Conservation (phyloP, 805 yeast genomes). For the Yamadazyma ubonensis region DNA sequence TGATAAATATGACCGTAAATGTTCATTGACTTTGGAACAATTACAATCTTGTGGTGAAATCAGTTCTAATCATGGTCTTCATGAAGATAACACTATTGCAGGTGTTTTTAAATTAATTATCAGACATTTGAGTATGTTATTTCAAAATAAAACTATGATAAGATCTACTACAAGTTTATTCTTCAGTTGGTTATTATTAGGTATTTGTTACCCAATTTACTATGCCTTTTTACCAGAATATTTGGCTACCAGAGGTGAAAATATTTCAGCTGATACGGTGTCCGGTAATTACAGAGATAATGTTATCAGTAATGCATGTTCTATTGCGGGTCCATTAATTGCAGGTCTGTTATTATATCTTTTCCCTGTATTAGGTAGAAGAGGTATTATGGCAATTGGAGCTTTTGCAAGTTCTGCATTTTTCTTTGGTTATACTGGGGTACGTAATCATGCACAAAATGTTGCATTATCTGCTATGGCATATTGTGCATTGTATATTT, state of each 20-base stretch:
- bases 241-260: slow-evolving; percentile 51
- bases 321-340: slow-evolving; percentile 53
- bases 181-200: slow-evolving; percentile 54
- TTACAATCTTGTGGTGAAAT: slow-evolving; percentile 44
- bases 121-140: slow-evolving; percentile 44
- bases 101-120: slow-evolving; percentile 21
- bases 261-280: slow-evolving; percentile 38
- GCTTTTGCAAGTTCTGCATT: slow-evolving; percentile 54
- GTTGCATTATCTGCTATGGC: slow-evolving; percentile 43
- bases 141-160: slow-evolving; percentile 41
- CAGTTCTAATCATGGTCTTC: slow-evolving; percentile 20
- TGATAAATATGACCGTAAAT: slow-evolving; percentile 43
- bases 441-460: slow-evolving; percentile 48
- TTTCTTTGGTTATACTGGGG: slow-evolving; percentile 61
- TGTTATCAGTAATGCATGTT: slow-evolving; percentile 45
- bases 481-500: slow-evolving; percentile 40
- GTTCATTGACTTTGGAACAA: slow-evolving; percentile 47
- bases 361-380: slow-evolving; percentile 44
- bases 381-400: slow-evolving; percentile 57
- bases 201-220: slow-evolving; percentile 54
- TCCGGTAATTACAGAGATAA: slow-evolving; percentile 48
- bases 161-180: slow-evolving; percentile 40
- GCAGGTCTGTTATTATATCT: slow-evolving; percentile 41
- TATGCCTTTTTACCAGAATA: slow-evolving; percentile 53
- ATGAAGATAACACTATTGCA: slow-evolving; percentile 20